These are phyloP conservation scores for Coniferiporia sulphurascens DNA, from an alignment of 1,284 basidiomycete genomes.

Conservation along the genomic window DNA sequence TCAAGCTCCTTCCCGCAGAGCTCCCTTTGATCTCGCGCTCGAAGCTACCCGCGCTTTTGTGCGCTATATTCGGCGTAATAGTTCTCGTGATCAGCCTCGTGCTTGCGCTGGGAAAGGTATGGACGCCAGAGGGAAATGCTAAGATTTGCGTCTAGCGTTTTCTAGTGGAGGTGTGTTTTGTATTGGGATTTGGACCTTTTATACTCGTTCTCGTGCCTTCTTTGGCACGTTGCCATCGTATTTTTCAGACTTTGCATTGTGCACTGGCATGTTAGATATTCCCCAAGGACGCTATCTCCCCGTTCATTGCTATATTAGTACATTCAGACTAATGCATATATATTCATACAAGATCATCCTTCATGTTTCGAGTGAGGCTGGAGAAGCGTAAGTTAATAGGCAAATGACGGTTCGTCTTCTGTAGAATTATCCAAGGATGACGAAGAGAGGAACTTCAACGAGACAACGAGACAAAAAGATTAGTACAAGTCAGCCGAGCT, in stretches of 20 bases:
- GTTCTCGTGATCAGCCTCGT: constrained; percentile 80
- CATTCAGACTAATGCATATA: not conserved
- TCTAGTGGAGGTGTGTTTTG: not conserved
- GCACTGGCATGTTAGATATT: constrained; percentile 7
- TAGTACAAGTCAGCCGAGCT: too few species aligned
- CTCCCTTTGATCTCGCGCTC: constrained; percentile 61
- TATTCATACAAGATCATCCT: not conserved
- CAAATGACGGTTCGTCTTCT: too few species aligned
- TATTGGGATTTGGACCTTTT: not conserved
- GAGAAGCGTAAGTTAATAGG: too few species aligned
- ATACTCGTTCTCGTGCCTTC: not conserved
- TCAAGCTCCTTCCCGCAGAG: constrained; percentile 60
- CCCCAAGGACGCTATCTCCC: not conserved
- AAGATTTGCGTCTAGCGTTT: constrained; percentile 55
- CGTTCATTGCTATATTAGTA: not conserved
- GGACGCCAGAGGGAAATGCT: constrained; percentile 64
- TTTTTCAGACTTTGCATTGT: constrained; percentile 19
- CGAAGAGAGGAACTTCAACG: too few species aligned
- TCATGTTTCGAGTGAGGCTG: too few species aligned
- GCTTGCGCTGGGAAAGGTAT: constrained; percentile 71
- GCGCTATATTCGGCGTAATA: constrained; percentile 68
- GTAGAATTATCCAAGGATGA: too few species aligned
- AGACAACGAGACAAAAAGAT: too few species aligned
- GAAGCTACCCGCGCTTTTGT: constrained; percentile 72
- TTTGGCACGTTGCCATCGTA: constrained; percentile 12